Base-by-base conservation (phyloP, 2,329 filamentous ascomycete genomes). In the Tolypocladium inflatum region DNA sequence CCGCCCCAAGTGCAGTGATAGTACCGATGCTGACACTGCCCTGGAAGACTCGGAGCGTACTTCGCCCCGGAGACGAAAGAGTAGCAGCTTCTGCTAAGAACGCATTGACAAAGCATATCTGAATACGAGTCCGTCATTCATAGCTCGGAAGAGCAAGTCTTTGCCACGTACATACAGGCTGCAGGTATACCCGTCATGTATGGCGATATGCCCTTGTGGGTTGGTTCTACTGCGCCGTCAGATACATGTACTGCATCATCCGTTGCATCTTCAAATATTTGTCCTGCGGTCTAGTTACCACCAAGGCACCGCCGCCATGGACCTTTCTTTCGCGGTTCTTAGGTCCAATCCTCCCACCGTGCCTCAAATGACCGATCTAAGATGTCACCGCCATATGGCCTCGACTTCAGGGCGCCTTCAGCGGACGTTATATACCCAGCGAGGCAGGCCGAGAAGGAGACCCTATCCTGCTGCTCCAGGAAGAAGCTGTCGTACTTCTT, bases 371-470 rank as follows among this genome's bases (percentile, higher is more conserved):
- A 15, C 23, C 15, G 26, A 9, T 30, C n/a, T 5, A 13, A 11
- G 7, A 7, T 21, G 15, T 38, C 17, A 6, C 19, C 5, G 4
- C 48, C 19, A 26, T 60, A 57, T 3, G 21, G 42, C 1, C 55
- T 23, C 1, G 59, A 54, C 9, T 23, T 26, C 55, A 57, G 38
- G 0, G 59, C 59, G 11, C 59, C 59, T 53, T 61, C 59, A 13
- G 48, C 56, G n/a, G 45, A 54, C 13, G 57, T 43, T 0, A 80
- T 72, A 62, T 87, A 84, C 2, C 84, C 85, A 26, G 73, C 58
- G 63, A 80, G 78, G 64, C 84, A 87, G 15, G 75, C 74, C 1
- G 72, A 71, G 61, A 80, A 87, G 4, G 70, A 66, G 0, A 87
- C 80, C 52, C 75, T 76, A 2, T 73, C 72, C 43, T 74, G 67